Evolutionary conservation across 2,329 filamentous ascomycete genomes (phyloP).

Genomic region (Lachnellula subtilissima): DNA sequence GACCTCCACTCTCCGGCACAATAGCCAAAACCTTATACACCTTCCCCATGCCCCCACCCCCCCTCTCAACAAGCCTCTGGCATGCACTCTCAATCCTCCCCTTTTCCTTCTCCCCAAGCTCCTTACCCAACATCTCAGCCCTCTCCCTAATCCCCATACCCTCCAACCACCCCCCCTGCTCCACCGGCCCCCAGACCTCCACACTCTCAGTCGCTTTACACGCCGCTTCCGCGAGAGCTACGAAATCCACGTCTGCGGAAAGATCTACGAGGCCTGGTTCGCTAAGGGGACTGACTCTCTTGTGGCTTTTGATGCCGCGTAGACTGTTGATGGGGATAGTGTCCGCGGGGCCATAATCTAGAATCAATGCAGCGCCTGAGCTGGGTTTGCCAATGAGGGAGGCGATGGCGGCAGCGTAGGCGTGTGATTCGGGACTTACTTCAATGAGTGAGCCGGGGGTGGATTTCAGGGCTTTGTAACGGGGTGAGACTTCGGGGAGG

Average conservation of each 20-base stretch:
- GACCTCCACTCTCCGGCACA: conserved; percentile 71
- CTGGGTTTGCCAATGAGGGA: conserved; percentile 70
- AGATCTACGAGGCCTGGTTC: conserved; percentile 81
- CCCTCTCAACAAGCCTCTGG: conserved; percentile 77
- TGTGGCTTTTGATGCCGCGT: conserved; percentile 78
- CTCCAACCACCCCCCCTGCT: conserved; percentile 75
- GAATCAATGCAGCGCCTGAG: conserved; percentile 84
- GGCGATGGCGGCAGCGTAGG: conserved; percentile 78
- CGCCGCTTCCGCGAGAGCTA: conserved; percentile 77
- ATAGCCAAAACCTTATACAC: conserved; percentile 92
- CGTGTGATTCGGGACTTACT: conserved; percentile 79
- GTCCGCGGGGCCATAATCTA: conserved; percentile 83
- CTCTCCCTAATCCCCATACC: conserved; percentile 80
- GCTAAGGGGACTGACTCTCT: conserved; percentile 71
- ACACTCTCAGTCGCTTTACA: conserved; percentile 70
- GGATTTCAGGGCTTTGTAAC: conserved; percentile 71
- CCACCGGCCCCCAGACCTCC: conserved; percentile 87
- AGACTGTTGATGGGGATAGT: conserved; percentile 84
- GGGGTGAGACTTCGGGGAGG: conserved; percentile 73
- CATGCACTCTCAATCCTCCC: conserved; percentile 68
- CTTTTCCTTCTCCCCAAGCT: conserved; percentile 44
- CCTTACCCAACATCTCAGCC: conserved; percentile 60
- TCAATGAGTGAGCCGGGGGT: conserved; percentile 72
- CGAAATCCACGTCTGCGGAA: conserved; percentile 90
- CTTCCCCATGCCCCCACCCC: conserved; percentile 84